Base-by-base conservation (phyloP, 1,284 basidiomycete genomes). In the Schizopora paradoxa region DNA sequence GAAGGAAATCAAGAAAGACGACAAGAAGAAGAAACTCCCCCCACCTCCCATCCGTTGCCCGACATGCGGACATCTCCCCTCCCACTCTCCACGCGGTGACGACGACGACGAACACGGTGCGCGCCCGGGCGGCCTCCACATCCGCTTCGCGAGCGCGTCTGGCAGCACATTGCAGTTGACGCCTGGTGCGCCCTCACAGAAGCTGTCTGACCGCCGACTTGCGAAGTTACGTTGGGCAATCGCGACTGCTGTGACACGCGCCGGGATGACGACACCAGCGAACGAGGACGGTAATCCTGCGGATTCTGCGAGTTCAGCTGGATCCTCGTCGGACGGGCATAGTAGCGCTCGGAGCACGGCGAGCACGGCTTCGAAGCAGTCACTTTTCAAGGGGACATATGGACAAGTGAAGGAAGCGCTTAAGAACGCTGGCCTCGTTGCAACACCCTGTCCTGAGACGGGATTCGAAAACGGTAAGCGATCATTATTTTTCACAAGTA, bases 371-470 rank as follows among this genome's bases (percentile, higher is more conserved):
- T 45, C 53, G 25, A 61, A 54, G 53, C 49, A 63, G 31, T 56
- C 65, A 6, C 56, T 75, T 43, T 75, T 69, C 56, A 65, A 65
- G 27, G 72, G 72, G 28, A 74, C 73, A 25, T 75, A 72, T 53
- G 71, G 73, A 7, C 73, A 74, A 59, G 58, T 75, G 48, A 66
- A 67, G 58, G 51, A 61, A 26, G 72, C 73, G 10, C 60, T 74
- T 31, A 57, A 65, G 39, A 59, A 54, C 10, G 72, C 69, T 1
- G 71, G 73, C 38, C 60, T 74, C 48, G 62, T 60, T 34, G 61
- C 64, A 14, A 62, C 59, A n/a, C 65, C 65, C 5, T 75, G 67
- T 45, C 49, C 58, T 11, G 68, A 61, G 42, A 58, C 58, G 6
- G 62, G 63, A 11, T 55, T 69, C 40, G 59, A 64, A 32, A 55